Base-by-base conservation (phyloP, 495 filamentous ascomycete species). In the Podospora australis region DNA sequence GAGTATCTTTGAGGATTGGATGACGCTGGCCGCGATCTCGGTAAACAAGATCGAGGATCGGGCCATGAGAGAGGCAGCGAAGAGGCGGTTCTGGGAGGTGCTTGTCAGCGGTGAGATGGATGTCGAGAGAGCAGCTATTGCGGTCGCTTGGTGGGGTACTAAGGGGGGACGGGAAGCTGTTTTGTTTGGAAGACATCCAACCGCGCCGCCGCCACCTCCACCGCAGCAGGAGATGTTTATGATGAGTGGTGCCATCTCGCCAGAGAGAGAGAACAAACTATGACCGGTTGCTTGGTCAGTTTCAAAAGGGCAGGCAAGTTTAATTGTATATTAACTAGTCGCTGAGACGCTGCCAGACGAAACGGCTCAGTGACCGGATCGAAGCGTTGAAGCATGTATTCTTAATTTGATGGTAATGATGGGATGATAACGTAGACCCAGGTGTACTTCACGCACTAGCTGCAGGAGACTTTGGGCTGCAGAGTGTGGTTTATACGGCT, bases 21-120 rank as follows among this genome's bases (percentile, higher is more conserved):
- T 75, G 46, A 81, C 87, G 2, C 63, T 88, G 5, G 73, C 81
- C 11, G 90, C 87, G 2, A 72, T 80, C 38, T 67, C 90, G 10
- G 64, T 94, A 34, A 81, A 83, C 50, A 55, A 52, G 1, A 76
- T 95, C 41, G 56, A 67, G 1, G 82, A 89, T 48, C 63, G 70
- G 0, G 55, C 58, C 3, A 82, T 90, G 74, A 73, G 82, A 26
- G 74, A 81, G 24, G 60, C 69, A n/a, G 86, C 82, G 43, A 79
- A 81, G 54, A 75, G 79, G 54, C 74, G 90, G 39, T 87, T 95
- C 63, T 96, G 90, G 89, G 81, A 96, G 41, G 75, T 88, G 1
- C 51, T 97, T 34, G 82, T 82, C 20, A 79, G 76, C 50, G 90
- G 91, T 6, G 90, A 96, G 68, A 91, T 96, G 83, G 90, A 96